Base-by-base conservation (phyloP, 495 filamentous ascomycete genomes). In the Hyaloscypha bicolor region DNA sequence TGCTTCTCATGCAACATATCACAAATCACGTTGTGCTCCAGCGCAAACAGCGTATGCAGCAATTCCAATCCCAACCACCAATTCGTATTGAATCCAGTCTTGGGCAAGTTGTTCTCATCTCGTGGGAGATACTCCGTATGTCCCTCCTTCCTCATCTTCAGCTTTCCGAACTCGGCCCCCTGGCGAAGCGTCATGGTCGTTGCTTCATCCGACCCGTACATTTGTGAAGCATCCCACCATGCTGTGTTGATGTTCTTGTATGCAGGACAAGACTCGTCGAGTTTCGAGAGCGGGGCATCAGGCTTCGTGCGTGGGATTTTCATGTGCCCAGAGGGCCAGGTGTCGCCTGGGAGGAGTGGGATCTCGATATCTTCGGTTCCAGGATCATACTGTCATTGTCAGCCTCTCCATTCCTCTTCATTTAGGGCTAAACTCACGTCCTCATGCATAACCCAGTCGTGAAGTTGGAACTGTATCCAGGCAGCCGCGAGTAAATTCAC, bases 391-490 rank as follows among this genome's bases (percentile, higher is more conserved):
- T 65, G 29, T n/a, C 5, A 11, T 6, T 2, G 32, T 65, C 53
- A 65, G 63, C 16, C 16, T 31, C 14, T 9, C n/a, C 9, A 19
- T 11, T 53, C 16, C n/a, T 57, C 0, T 37, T 37, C 35, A 37
- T 48, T 56, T 29, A 33, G 3, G 45, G 22, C 14, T 14, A 30
- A 53, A 63, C 72, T 22, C 62, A 74, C 74, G n/a, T 72, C 64
- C 32, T 73, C 67, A 64, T 82, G 78, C 32, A 69, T 65, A 32
- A 76, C 73, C 79, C 79, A 80, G 62, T 81, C 79, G 59, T 80
- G 79, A 6, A 74, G 71, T 60, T 82, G 79, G 64, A 82, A 82
- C 68, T 82, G 80, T 33, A 82, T 82, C 80, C 80, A 82, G 0
- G 79, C 79, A 4, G 80, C 80, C 2, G 80, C 80, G 16, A 82